A percentile compares a stretch with the other conserved stretches of the same genome.
These are phyloP conservation scores for Pythium phragmiticola DNA, from an alignment of 352 stramenopile genomes.

Conservation along the genomic window DNA sequence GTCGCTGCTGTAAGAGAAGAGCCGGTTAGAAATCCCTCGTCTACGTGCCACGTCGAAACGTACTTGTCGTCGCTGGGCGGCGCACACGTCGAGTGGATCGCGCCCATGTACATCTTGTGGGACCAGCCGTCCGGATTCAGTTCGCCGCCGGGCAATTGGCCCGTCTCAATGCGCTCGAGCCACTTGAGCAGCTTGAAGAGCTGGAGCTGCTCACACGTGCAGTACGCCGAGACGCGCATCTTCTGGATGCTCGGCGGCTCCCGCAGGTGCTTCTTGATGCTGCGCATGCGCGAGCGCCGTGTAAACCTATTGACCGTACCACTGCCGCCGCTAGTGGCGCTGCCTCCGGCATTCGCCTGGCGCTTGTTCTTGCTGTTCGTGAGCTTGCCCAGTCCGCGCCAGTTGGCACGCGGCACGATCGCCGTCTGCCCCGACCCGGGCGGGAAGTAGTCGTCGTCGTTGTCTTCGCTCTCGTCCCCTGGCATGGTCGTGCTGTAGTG, in stretches of 20 bases:
- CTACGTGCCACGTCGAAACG: not conserved
- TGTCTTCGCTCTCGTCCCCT: slow-evolving; percentile 42
- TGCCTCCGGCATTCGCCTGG: slow-evolving; percentile 2
- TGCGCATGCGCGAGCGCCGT: slow-evolving; percentile 76
- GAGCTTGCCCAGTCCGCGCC: slow-evolving; percentile 41
- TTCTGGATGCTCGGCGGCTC: slow-evolving; percentile 72
- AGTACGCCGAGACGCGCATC: slow-evolving; percentile 83
- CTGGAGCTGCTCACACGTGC: slow-evolving; percentile 79
- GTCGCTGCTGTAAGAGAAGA: not conserved
- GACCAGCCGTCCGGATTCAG: slow-evolving; percentile 37
- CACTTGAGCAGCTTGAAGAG: slow-evolving; percentile 89
- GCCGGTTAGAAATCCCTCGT: too few relatives aligned
- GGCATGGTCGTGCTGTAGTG: slow-evolving; percentile 48
- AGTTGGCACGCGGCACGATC: slow-evolving; percentile 55
- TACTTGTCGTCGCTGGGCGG: slow-evolving; percentile 1
- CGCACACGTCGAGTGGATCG: slow-evolving; percentile 47
- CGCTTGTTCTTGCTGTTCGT: slow-evolving; percentile 51
- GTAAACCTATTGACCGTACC: slow-evolving; percentile 69
- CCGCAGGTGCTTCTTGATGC: slow-evolving; percentile 79
- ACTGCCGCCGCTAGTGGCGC: slow-evolving; percentile 17
- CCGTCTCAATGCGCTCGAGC: slow-evolving; percentile 78
- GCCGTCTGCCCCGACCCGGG: slow-evolving; percentile 18
- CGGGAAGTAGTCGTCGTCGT: slow-evolving; percentile 26
- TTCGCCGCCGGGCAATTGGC: slow-evolving; percentile 37
- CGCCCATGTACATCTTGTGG: slow-evolving; percentile 71